Percentiles rank a stretch among this genome's conserved stretches.
These are phyloP conservation scores for Peronospora belbahrii DNA, from an alignment of 352 stramenopile species.

Conservation along the genomic window DNA sequence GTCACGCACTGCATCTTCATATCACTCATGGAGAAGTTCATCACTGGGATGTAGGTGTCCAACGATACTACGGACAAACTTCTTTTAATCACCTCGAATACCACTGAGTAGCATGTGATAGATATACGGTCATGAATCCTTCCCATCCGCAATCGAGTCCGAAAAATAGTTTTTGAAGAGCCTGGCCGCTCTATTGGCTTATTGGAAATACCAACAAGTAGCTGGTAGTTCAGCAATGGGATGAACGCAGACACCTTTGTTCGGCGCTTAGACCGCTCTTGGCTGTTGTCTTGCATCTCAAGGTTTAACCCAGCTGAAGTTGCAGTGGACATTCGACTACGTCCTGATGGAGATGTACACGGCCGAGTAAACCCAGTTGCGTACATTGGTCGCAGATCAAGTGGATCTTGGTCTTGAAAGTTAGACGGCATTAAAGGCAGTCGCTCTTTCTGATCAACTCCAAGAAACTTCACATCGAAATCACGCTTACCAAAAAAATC, in stretches of 20 bases:
- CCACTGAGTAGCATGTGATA: conserved; percentile 62
- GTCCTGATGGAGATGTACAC: conserved; percentile 41
- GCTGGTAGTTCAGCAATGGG: conserved; percentile 70
- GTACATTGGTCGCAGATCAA: conserved; percentile 59
- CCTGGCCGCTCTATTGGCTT: conserved; percentile 35
- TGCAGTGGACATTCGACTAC: conserved; percentile 62
- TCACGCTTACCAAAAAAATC: conserved; percentile 14
- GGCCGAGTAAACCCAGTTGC: conserved; percentile 45
- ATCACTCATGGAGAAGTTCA: conserved; percentile 82
- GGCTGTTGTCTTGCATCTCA: conserved; percentile 20
- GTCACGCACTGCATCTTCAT: conserved; percentile 74
- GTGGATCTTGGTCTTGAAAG: conserved; percentile 45
- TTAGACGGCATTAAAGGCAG: conserved; percentile 62
- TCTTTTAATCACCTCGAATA: conserved; percentile 87
- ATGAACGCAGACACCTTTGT: conserved; percentile 43
- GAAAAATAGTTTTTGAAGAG: conserved; percentile 47
- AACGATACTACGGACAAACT: conserved; percentile 82
- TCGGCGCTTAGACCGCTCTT: conserved; percentile 27
- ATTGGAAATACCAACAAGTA: conserved; percentile 47
- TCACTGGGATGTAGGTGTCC: conserved; percentile 87
- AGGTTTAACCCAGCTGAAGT: conserved; percentile 49
- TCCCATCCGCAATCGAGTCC: conserved; percentile 54
- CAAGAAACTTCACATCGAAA: conserved; percentile 28
- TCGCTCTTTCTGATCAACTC: conserved; percentile 34
- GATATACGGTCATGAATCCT: conserved; percentile 67